Evolutionary conservation across 2,329 filamentous ascomycete species (phyloP), one percentile per base, ranked within the genome.

Genomic region (Arthrinium puccinioides): DNA sequence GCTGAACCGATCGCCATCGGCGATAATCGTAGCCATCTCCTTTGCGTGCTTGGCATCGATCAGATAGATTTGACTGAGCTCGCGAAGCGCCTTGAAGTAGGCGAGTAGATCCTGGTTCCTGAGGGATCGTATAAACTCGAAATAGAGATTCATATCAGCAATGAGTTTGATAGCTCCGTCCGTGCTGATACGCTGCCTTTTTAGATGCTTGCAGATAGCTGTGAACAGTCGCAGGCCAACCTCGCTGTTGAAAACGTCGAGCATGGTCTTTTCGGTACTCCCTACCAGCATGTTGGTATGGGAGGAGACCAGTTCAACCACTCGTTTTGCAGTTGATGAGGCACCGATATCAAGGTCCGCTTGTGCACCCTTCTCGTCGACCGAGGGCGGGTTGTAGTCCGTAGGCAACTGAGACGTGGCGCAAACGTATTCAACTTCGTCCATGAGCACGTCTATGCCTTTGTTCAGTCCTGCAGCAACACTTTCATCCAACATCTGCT

Each of bases 231-330:
- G 84, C 45, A 96, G 75, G 1, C 92, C 92, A 19, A 98, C 90
- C 65, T 98, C 92, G 62, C 92, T 87, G 60, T 95, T 96, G 71
- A 98, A 98, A 11, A 98, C 92, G 55, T 98, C 92, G 19, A 98
- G 80, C 73, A 95, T 94, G 44, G 87, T 90, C 69, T 98, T 98
- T 58, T 98, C 92, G 2, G 90, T 97, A 56, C 87, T 94, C 44
- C 92, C 92, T 4, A 86, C 78, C 10, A 98, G 73, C 87, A 98
- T 96, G 55, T 76, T 79, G 2, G 89, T 97, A 59, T 98, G 92
- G 13, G 83, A 83, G 16, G 82, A 82, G 11, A 97, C 85, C 27
- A 97, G 78, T 28, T 87, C 81, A 19, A 95, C 85, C 34, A 98
- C 81, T 36, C 82, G 81, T 45, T 68, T 72, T 5, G 92, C 89